Base-by-base conservation (phyloP, 2,329 filamentous ascomycete genomes). In the Phialemonium atrogriseum region DNA sequence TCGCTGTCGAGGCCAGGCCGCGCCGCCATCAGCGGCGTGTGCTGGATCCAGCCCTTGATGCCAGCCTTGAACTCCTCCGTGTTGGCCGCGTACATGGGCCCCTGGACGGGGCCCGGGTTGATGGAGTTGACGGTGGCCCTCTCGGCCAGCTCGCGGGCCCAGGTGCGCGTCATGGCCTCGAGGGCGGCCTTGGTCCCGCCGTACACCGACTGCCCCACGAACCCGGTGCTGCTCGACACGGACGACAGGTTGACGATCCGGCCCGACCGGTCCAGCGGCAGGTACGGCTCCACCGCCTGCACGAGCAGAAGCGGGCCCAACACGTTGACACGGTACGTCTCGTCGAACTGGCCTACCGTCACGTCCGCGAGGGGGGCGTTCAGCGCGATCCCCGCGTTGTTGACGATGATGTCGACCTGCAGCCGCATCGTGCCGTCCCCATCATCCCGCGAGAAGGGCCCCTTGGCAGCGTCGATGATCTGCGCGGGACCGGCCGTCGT, bases 391-490 rank as follows among this genome's bases (percentile, higher is more conserved):
- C 84, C 87, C 18, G 87, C 86, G 55, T 93, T 94, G 70, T 94
- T 93, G 64, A 94, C 64, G 32, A 94, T 64, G 39, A 94, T 84
- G 58, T 93, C 84, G 48, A 94, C 70, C 47, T 80, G 74, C 51
- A 86, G 73, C 6, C 30, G 25, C 10, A 30, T 38, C n/a, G n/a
- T n/a, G 34, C 64, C 62, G 37, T 58, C 50, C 5, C 43, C 46
- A 29, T 47, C 36, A 35, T 66, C 51, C 7, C 67, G 35, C 13
- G 68, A 37, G 56, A 83, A 78, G 48, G 76, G 63, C 41, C 73
- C 64, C 44, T 73, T 68, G 5, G 75, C 68, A 0, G 68, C 66
- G 15, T 62, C 58, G 43, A 87, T 56, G 31, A 86, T 66, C 24
- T 70, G 59, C 5, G 66, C 60, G 3, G 79, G 75, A 2, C 77